phyloP scores from a whole-genome alignment of 2,329 filamentous ascomycete species.

The Chrysoporthe puriensis region DNA sequence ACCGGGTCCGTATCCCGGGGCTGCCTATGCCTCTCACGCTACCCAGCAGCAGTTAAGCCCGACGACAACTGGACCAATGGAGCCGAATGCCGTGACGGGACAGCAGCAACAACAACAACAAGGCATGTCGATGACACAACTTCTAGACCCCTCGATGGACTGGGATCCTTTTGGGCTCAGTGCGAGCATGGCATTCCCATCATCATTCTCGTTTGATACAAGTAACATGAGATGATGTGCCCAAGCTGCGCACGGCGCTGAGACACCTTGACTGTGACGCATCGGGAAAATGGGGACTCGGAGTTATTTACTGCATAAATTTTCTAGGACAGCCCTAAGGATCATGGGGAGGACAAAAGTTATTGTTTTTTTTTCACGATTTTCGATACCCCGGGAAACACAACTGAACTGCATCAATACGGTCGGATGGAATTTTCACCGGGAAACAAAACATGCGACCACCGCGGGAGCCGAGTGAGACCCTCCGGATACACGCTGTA shows the following conservation, averaged over 20 bases:
- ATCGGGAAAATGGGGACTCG: not conserved
- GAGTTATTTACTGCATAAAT: not conserved
- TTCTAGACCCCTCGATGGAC: constrained; percentile 81
- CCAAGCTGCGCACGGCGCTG: not conserved
- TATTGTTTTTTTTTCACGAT: constrained; percentile 15
- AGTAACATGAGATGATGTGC: constrained; percentile 51
- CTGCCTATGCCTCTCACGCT: constrained; percentile 54
- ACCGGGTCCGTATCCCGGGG: constrained; percentile 66
- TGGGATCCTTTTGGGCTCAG: constrained; percentile 92
- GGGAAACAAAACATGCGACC: not conserved
- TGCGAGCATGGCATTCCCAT: constrained; percentile 93
- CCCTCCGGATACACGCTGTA: not conserved
- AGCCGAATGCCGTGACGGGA: constrained; percentile 19
- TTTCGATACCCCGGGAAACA: constrained; percentile 28
- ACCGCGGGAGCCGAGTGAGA: not conserved
- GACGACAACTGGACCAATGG: constrained; percentile 30
- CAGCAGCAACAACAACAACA: constrained; percentile 52
- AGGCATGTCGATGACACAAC: constrained; percentile 65
- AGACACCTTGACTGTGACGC: not conserved
- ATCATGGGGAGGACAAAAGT: constrained; percentile 15
- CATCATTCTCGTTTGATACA: constrained; percentile 76
- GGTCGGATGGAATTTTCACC: constrained; percentile 15
- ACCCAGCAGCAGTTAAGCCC: constrained; percentile 33
- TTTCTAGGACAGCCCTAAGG: not conserved
- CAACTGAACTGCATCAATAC: constrained; percentile 21